Base-by-base conservation (phyloP, 1,284 basidiomycete species). In the Dichomitus squalens region DNA sequence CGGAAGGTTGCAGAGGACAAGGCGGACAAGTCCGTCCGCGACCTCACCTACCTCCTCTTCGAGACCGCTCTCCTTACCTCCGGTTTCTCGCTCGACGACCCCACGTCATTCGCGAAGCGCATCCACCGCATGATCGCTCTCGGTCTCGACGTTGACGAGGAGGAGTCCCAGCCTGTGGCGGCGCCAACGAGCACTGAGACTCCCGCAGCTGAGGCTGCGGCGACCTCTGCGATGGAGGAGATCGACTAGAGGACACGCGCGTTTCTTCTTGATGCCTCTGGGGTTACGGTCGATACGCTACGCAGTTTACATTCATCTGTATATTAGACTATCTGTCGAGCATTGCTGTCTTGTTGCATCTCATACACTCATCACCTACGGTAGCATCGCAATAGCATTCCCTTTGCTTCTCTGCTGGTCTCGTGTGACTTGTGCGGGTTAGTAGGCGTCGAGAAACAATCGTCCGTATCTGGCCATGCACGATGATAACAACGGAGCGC, bases 11-110 rank as follows among this genome's bases (percentile, higher is more conserved):
- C 92, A 56, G 93, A 95, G 77, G 96, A 99, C 83, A 94, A 96
- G 84, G 91, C 92, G 61, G 97, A 99, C 89, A 96, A 96, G 85
- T 97, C 96, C 58, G 96, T 98, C 68, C 89, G 93, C 66, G 96
- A 98, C 80, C 79, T 99, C 67, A 98, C 95, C 53, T 95, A 89
- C 82, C 85, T 98, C 52, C 82, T 98, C 61, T 99, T 93, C 82
- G 96, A 99, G 86, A 98, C 96, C 58, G 91, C 96, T 6, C 88
- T 98, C 64, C 88, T 92, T 65, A 95, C 93, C 43, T 95, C 93
- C 55, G 93, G 93, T 58, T 99, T 99, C 85, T 88, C 94, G 56
- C 87, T 99, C 62, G 95, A 98, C 70, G 92, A 96, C 76, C 97
- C 96, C 20, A 88, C 92, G 65, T 93, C 93, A 68, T 98, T 98